Conservation (phyloP, 345 rosid genomes). For the Syzygium aromaticum region DNA sequence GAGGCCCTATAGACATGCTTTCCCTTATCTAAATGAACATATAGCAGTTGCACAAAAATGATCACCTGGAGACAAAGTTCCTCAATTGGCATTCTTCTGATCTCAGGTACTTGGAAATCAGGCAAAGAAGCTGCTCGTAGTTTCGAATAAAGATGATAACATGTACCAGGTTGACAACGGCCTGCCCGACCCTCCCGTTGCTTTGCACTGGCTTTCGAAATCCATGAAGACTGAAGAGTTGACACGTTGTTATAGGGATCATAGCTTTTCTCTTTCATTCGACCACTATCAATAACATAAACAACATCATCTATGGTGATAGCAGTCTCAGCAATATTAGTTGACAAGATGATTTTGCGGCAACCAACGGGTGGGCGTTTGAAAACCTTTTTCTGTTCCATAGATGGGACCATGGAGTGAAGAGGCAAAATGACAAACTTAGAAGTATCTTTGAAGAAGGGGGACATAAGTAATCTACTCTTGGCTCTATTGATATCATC, state of each 20-base stretch:
- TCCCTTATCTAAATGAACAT: background rate
- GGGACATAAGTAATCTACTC: constrained; percentile 50
- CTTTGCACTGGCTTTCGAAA: constrained; percentile 91
- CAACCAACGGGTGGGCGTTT: constrained; percentile 65
- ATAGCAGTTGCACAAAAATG: background rate
- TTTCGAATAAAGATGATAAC: constrained; percentile 87
- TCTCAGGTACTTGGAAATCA: constrained; percentile 85
- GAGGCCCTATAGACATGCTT: background rate
- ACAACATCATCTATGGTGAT: constrained; percentile 93
- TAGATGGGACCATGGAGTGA: constrained; percentile 89
- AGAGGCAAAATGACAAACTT: constrained; percentile 67
- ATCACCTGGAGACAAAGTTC: constrained; percentile 92
- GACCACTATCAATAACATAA: constrained; percentile 90
- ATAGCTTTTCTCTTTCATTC: constrained; percentile 94
- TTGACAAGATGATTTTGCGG: constrained; percentile 81
- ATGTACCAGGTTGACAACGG: constrained; percentile 88
- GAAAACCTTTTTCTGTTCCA: constrained; percentile 82
- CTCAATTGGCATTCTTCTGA: constrained; percentile 86
- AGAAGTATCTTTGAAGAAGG: constrained; percentile 42
- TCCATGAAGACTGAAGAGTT: constrained; percentile 89
- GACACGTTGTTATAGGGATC: constrained; percentile 87
- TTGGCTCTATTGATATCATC: constrained; percentile 72
- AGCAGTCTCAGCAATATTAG: constrained; percentile 93
- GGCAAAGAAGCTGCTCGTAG: constrained; percentile 72
- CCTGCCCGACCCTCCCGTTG: constrained; percentile 98